A percentile compares a stretch with the other conserved stretches of the same genome.
Evolutionary conservation across 2,329 filamentous ascomycete genomes (phyloP).

Genomic region (Sporothrix luriei): DNA sequence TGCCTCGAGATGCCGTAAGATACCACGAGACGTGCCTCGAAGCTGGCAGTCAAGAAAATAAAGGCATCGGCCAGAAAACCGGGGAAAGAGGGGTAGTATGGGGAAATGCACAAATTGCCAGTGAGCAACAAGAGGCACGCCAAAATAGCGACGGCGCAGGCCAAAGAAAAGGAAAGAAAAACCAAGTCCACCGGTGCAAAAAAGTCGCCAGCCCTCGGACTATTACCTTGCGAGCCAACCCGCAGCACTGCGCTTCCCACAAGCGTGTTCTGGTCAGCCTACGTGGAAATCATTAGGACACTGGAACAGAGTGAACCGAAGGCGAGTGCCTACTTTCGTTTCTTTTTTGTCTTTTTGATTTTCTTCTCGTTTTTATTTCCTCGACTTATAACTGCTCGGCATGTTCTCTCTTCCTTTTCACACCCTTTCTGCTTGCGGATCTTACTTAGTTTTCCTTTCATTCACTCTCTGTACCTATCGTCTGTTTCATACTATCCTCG

Average conservation of each 20-base stretch:
- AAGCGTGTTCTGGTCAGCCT: neutral
- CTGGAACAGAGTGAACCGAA: conserved; percentile 12
- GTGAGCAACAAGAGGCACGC: neutral
- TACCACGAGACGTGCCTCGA: neutral
- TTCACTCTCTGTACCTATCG: conserved; percentile 27
- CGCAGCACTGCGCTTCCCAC: neutral
- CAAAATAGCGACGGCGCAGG: conserved; percentile 21
- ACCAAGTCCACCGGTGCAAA: conserved; percentile 18
- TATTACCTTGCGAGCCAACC: conserved; percentile 38
- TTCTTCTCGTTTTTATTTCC: neutral
- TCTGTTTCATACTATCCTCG: neutral
- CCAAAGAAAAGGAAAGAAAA: conserved; percentile 20
- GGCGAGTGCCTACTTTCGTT: conserved; percentile 33
- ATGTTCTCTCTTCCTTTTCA: neutral
- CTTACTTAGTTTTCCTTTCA: neutral
- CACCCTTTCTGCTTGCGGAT: conserved; percentile 12
- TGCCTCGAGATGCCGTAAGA: neutral
- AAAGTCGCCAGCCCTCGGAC: conserved; percentile 35
- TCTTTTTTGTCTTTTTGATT: conserved; percentile 35
- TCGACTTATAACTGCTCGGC: conserved; percentile 19
- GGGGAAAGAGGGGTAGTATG: conserved; percentile 28
- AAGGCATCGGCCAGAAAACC: conserved; percentile 22
- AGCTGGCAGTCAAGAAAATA: conserved; percentile 14
- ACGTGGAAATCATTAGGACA: conserved; percentile 11
- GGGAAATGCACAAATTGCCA: conserved; percentile 19